Base-by-base conservation (phyloP, 2,329 filamentous ascomycete genomes). In the Aspergillus sp. region DNA sequence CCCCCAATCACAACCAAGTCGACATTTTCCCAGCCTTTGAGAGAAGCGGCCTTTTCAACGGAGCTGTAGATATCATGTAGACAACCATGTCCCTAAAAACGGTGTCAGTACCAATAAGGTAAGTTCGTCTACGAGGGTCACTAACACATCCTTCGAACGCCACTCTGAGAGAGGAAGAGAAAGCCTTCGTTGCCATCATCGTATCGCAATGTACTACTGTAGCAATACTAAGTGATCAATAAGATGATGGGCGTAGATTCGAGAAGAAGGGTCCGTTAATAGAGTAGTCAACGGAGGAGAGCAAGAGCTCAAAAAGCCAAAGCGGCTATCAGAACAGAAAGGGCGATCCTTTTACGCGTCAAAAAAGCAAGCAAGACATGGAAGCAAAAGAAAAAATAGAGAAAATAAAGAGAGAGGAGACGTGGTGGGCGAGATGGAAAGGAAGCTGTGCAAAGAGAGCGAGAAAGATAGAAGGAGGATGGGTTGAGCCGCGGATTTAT, bases 1-100 rank as follows among this genome's bases (percentile, higher is more conserved):
- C 93, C 93, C 47, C 91, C 88, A 58, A 98, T 95, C 60, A 98
- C 94, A 55, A 98, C 72, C 7, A 96, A 70, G 65, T 98, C 93
- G 29, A 97, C 81, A 32, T 78, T 80, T 54, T 85, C 75, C 90
- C 91, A 96, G 27, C 78, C 78, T 57, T 86, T 85, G 41, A 77
- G 73, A 53, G 80, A 73, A 65, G 84, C 87, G 7, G 88, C 77
- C 52, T 79, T 75, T 36, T 78, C 73, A 28, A 94, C 80, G 1
- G 87, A 84, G 1, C 85, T 80, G 66, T 97, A 98, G 57, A 98
- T 97, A 48, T 88, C 86, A 64, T 97, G 80, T 44, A 98, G 80
- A 1, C 84, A 88, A 53, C 93, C 93, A 70, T 98, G 93, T 48
- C 91, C 91, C 87, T 93, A 44, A 35, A 41, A 7, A 40, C 42